Evolutionary conservation across 305 asterid species (phyloP), one percentile per base, ranked within the genome.

Genomic region (Plantago coronopus): DNA sequence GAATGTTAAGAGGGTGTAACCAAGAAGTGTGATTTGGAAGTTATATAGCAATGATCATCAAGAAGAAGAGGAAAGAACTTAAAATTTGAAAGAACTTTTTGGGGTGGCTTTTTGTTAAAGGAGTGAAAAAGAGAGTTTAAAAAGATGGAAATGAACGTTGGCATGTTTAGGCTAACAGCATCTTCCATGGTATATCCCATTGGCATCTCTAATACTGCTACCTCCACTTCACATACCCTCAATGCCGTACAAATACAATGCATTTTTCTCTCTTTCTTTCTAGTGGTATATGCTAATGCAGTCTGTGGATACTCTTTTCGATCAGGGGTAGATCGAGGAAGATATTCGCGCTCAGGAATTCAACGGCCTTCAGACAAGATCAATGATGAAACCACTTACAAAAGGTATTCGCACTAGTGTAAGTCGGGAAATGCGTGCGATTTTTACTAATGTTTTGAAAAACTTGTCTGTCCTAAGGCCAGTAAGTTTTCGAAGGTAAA

Each of bases 121-220:
- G 22, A 49, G 60, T 18, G 54, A 43, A 60, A 78, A 73, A 67
- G 69, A 29, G 65, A 29, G 62, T 17, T 53, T 27, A 53, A 59
- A 34, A 27, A 58, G 61, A 49, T 69, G 31, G 55, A 58, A 57
- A 27, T 42, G 55, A 48, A 42, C 61, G 46, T 57, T 58, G 63
- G 62, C 66, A 50, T 54, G 55, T 60, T 47, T 18, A 37, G 49
- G 0, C 40, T 34, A 34, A 27, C 9, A 34, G 89, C 78, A 83
- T 83, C 84, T 83, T 74, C 79, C 73, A 65, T 1, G 44, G 89
- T 76, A 83, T 83, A 83, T 83, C 63, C 89, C 83, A 44, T 80
- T 67, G 71, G 76, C 82, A 75, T 72, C 73, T 79, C 67, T 74
- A 74, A 75, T 63, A 34, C 40, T 27, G 59, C 59, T n/a, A n/a